These are phyloP conservation scores for Collybia sordida DNA, from an alignment of 768 basidiomycete species.

Conservation along the genomic window DNA sequence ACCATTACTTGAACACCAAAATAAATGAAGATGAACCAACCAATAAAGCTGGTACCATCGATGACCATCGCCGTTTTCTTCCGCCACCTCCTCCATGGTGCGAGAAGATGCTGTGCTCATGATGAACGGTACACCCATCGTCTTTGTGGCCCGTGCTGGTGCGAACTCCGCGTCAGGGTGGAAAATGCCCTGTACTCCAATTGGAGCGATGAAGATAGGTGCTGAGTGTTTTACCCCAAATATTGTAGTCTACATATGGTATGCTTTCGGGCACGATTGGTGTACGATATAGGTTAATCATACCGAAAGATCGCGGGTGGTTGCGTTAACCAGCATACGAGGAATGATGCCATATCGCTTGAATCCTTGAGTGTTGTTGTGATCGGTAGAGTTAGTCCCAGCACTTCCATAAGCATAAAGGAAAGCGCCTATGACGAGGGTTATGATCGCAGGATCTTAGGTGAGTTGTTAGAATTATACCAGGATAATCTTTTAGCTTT, in stretches of 20 bases:
- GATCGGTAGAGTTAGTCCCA: slow-evolving; percentile 66
- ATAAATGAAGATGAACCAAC: slow-evolving; percentile 31
- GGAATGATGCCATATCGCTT: slow-evolving; percentile 76
- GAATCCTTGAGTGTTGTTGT: slow-evolving; percentile 63
- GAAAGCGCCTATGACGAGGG: slow-evolving; percentile 49
- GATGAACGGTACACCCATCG: slow-evolving; percentile 64
- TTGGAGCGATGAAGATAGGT: slow-evolving; percentile 68
- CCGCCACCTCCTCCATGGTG: slow-evolving; percentile 74
- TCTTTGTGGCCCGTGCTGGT: slow-evolving; percentile 61
- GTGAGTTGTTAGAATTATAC: slow-evolving; percentile 25
- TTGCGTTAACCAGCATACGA: slow-evolving; percentile 68
- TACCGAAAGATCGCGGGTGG: slow-evolving; percentile 60
- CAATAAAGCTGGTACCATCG: slow-evolving; percentile 87
- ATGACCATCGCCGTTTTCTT: slow-evolving; percentile 64
- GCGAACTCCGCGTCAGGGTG: slow-evolving; percentile 72
- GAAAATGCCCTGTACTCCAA: slow-evolving; percentile 79
- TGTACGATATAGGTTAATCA: slow-evolving; percentile 4
- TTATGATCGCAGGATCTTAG: background rate
- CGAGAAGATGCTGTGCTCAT: slow-evolving; percentile 75
- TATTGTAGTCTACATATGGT: slow-evolving; percentile 53
- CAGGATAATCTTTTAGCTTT: slow-evolving; percentile 53
- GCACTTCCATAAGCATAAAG: slow-evolving; percentile 79
- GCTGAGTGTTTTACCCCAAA: slow-evolving; percentile 64
- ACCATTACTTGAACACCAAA: background rate
- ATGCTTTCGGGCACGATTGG: background rate